Percentiles rank a stretch among this genome's conserved stretches.
phyloP scores from a whole-genome alignment of 2,329 filamentous ascomycete species.

The Rutstroemia sydowiana region DNA sequence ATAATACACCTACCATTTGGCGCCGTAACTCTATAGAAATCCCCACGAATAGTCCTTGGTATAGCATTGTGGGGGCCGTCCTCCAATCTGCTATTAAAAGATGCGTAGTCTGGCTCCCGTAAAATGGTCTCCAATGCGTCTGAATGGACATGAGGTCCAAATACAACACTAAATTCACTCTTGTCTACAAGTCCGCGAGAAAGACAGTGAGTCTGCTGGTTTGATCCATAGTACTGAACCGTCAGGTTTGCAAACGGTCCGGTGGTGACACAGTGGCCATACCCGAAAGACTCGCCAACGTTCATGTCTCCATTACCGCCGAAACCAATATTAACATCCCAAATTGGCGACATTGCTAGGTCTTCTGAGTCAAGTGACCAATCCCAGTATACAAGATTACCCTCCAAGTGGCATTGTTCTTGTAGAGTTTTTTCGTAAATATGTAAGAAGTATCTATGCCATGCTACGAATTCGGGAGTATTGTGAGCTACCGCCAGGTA shows the following conservation, averaged over 20 bases:
- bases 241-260: background rate
- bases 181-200: background rate
- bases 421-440: constrained; percentile 27
- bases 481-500: no score
- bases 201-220: background rate
- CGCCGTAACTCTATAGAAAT: background rate
- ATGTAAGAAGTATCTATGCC: constrained; percentile 33
- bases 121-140: background rate
- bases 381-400: background rate
- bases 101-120: background rate
- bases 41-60: background rate
- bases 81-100: background rate
- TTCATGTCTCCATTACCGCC: background rate
- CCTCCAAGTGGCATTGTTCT: background rate
- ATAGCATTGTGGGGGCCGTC: background rate
- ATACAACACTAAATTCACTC: background rate
- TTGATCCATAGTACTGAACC: background rate
- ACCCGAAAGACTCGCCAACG: background rate
- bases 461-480: constrained; percentile 29
- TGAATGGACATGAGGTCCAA: background rate
- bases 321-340: background rate
- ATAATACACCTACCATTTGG: background rate
- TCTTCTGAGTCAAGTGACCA: constrained; percentile 2
- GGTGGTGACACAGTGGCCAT: background rate
- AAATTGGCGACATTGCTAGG: background rate